Evolutionary conservation across 192 early-diverging fungal genomes (phyloP).

Genomic region (Phycomyces nitens): DNA sequence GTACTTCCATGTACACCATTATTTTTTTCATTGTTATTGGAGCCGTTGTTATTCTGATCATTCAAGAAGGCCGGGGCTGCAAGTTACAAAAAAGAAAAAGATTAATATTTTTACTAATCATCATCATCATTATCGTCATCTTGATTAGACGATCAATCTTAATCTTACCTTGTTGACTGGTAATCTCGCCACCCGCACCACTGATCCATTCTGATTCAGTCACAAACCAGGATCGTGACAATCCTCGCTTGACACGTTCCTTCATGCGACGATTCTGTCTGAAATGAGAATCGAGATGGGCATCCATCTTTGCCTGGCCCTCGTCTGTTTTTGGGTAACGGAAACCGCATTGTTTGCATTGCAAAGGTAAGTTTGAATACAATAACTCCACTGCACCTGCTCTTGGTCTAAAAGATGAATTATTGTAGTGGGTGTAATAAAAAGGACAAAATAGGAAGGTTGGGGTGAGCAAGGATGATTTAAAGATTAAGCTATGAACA

Average conservation of each 20-base stretch:
- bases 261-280: slow-evolving; percentile 85
- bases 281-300: slow-evolving; percentile 96
- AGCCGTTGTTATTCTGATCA: slow-evolving; percentile 15
- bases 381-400: slow-evolving; percentile 60
- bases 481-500: background rate
- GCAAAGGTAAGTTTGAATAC: slow-evolving; percentile 71
- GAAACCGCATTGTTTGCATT: slow-evolving; percentile 93
- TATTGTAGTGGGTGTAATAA: background rate
- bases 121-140: no score
- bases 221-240: slow-evolving; percentile 87
- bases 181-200: slow-evolving; percentile 29
- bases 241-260: slow-evolving; percentile 78
- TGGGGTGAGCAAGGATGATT: background rate
- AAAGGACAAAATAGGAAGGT: slow-evolving; percentile 2
- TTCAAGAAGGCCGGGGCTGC: slow-evolving; percentile 25
- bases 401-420: background rate
- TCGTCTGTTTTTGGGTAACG: slow-evolving; percentile 65
- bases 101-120: no score
- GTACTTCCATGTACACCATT: background rate
- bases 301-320: slow-evolving; percentile 71
- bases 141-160: background rate
- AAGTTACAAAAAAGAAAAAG: slow-evolving; percentile 6
- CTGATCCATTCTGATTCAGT: slow-evolving; percentile 52
- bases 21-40: slow-evolving; percentile 14
- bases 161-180: slow-evolving; percentile 30